Conservation (phyloP, 2,329 filamentous ascomycete genomes). For the Elsinoe necatrix region DNA sequence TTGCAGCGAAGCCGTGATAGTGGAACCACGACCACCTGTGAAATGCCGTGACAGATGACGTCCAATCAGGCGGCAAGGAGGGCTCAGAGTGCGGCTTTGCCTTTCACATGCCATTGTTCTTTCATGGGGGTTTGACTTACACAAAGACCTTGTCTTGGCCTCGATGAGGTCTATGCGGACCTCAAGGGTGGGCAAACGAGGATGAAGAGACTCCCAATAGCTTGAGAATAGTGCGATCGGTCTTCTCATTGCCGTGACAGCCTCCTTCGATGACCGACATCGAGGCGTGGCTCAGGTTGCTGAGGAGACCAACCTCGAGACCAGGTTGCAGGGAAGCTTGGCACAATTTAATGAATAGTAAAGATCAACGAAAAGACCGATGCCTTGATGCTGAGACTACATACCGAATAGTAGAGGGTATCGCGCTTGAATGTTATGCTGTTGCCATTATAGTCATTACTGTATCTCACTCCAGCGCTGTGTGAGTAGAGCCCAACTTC, state of each 20-base stretch:
- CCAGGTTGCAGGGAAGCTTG: neutral
- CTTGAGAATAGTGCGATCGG: no score
- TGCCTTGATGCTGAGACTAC: neutral
- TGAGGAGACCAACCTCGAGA: neutral
- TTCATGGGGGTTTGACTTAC: neutral
- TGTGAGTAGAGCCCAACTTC: neutral
- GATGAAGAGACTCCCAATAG: no score
- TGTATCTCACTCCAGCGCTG: neutral
- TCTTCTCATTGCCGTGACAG: no score
- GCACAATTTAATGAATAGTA: neutral
- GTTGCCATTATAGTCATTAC: neutral
- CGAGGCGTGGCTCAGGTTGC: neutral
- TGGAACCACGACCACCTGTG: neutral
- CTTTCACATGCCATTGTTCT: neutral
- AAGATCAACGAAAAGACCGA: neutral
- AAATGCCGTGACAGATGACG: neutral
- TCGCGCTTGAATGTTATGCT: neutral
- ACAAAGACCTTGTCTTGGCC: neutral
- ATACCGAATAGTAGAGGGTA: constrained; percentile 7
- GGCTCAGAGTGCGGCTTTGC: neutral
- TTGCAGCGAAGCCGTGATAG: neutral
- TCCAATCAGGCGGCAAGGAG: neutral
- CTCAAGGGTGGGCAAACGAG: no score
- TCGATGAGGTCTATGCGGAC: neutral
- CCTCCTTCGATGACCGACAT: no score